Base-by-base conservation (phyloP, 306 rosid genomes). In the Vigna trinervia region DNA sequence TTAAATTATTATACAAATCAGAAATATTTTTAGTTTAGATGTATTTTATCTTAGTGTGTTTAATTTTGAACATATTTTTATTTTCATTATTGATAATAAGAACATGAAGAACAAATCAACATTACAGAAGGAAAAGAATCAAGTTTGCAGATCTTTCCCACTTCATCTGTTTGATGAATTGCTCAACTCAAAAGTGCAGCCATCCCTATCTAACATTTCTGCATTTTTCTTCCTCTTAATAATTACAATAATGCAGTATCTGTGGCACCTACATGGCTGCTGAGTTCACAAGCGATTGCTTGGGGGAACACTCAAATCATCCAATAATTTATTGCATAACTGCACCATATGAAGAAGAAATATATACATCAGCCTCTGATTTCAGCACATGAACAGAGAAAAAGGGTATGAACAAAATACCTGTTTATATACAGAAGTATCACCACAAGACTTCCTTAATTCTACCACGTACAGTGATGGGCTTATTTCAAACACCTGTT, bases 401-500 rank as follows among this genome's bases (percentile, higher is more conserved):
- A 45, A 14, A 47, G 82, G 10, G 39, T 56, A 9, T n/a, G 26
- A 8, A 3, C 64, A 92, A 9, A 9, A 7, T 79, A 96, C 97
- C 96, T 92, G 88, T 89, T 96, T 90, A 85, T 90, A 95, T 60
- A 84, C 68, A 12, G 96, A 88, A 32, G 90, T 76, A 77, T 95
- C 98, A 80, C 98, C 98, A 28, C 51, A 78, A 22, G 89, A 80
- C 83, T 92, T 95, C 66, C 97, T 90, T 41, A 95, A 41, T 65
- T 95, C 98, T 67, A 95, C 96, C 8, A 90, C 96, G 48, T 74
- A 67, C 76, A 89, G 74, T 12, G 97, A 89, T 53, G 92, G 85
- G 70, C 90, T 84, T 74, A 95, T 86, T 87, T 92, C 97, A 64
- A 90, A 90, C 58, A 92, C 89, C 98, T 94, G 96, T 30, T 28